Evolutionary conservation across 306 rosid species (phyloP).

Genomic region (Abrus pulchellus): DNA sequence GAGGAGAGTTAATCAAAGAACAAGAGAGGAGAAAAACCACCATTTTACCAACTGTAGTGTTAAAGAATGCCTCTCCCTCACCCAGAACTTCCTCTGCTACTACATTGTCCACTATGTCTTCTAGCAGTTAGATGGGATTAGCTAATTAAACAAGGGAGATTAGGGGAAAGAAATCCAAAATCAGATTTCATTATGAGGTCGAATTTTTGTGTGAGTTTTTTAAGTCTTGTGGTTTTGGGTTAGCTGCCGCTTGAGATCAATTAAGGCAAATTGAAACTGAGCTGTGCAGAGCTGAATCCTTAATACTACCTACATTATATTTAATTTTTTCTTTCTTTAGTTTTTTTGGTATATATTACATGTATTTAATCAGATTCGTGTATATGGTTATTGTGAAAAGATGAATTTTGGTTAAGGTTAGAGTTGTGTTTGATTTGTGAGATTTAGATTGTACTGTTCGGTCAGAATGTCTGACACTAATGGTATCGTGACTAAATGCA

Average conservation of each 20-base stretch:
- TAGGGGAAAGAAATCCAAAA: conserved; percentile 31
- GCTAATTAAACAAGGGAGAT: not conserved
- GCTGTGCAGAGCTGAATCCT: conserved; percentile 66
- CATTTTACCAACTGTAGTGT: conserved; percentile 68
- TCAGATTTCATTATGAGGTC: conserved; percentile 26
- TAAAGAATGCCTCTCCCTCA: conserved; percentile 77
- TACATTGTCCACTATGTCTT: conserved; percentile 76
- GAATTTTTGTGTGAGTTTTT: conserved; percentile 39
- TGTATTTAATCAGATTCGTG: conserved; percentile 52
- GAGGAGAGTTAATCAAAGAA: conserved; percentile 74
- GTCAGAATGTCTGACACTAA: conserved; percentile 14
- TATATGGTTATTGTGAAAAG: conserved; percentile 44
- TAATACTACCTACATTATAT: conserved; percentile 36
- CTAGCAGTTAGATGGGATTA: conserved; percentile 47
- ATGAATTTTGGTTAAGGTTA: conserved; percentile 44
- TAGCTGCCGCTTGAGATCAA: conserved; percentile 68
- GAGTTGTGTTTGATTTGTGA: conserved; percentile 49
- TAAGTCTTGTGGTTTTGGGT: conserved; percentile 46
- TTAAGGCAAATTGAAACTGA: conserved; percentile 48
- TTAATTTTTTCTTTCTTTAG: conserved; percentile 1
- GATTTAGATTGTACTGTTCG: conserved; percentile 41
- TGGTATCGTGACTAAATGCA: conserved; percentile 40
- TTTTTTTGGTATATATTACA: conserved; percentile 52
- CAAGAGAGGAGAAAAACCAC: conserved; percentile 80
- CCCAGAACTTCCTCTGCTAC: conserved; percentile 94